Evolutionary conservation across 2,329 filamentous ascomycete genomes (phyloP), one percentile per base, ranked within the genome.

Genomic region (Tympanopsis confertula): DNA sequence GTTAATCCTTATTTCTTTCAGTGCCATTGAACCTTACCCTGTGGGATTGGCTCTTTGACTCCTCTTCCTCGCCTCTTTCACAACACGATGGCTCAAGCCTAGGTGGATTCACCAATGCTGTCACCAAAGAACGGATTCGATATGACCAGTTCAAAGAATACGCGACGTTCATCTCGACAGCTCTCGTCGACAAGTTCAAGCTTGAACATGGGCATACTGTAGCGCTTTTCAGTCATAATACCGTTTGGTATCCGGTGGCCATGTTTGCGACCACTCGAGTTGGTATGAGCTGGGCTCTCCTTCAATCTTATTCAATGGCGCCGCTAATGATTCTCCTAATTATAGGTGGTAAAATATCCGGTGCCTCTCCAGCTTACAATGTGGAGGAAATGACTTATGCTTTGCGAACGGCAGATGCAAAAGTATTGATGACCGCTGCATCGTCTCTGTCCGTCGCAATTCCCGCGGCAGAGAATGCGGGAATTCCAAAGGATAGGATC

Each of bases 321-420:
- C n/a, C n/a, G n/a, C n/a, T n/a, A 28, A 22, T 5, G 13, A n/a
- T 28, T 10, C 24, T 28, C 10, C 10, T n/a, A 28, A n/a, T 28
- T 10, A n/a, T n/a, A 28, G 60, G 64, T 0, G 76, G 69, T 5
- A 64, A 74, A 20, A 70, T 80, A 1, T 74, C 67, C 2, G 77
- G 78, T 1, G 77, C 75, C 0, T 74, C 66, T 13, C 77, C 78
- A 0, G 77, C 75, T 1, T 82, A 82, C 53, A 79, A 73, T 39
- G 62, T 73, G 13, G 78, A 82, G 36, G 78, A 83, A 46, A 80
- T 82, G 71, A 69, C 66, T 1, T 79, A 80, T 51, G 75, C 74
- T 1, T 56, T 82, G 2, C 67, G 70, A 46, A 75, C 64, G 2
- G 69, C 64, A 0, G 58, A 69, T 28, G 69, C 71, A 1, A 74